Evolutionary conservation across 2,329 filamentous ascomycete genomes (phyloP), one percentile per base, ranked within the genome.

Genomic region (Rhynchosporium graminicola): DNA sequence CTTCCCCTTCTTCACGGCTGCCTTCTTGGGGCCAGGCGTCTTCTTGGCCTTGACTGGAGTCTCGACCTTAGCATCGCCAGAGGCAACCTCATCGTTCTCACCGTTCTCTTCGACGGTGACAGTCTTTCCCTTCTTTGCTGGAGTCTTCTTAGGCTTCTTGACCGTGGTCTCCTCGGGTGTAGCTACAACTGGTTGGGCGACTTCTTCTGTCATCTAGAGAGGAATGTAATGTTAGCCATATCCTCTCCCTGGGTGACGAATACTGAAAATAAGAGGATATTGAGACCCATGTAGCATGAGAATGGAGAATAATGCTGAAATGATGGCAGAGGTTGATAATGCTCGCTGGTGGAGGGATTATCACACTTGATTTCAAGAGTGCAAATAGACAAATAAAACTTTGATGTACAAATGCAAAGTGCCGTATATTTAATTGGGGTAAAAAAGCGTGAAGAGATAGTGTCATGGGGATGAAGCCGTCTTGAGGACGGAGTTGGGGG

Each of bases 21-120:
- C n/a, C 50, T 54, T 54, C 13, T 20, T 20, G 20, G 20, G 20
- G 20, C 20, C 20, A 20, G 33, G 33, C 3, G 50, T 13, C 10
- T 40, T 40, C 50, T 54, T 54, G n/a, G 28, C 33, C 57, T 59
- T 63, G 31, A 54, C 59, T 3, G 50, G 29, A 31, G 61, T 36
- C n/a, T 40, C 50, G 33, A 10, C 9, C 5, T 10, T 10, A 36
- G 9, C 33, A 36, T 36, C 33, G 9, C 33, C 33, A 36, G 33
- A 36, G 33, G 9, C 33, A 36, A 36, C 33, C 1, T 36, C 33
- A 6, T 10, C 33, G 9, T 36, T 10, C 6, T 36, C 33, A 1
- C 33, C 33, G 9, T 5, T 36, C 33, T 36, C 33, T 6, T 5
- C 33, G 33, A 36, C 9, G 2, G 33, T 10, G 9, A 36, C 33